Base-by-base conservation (phyloP, 2,329 filamentous ascomycete species). In the Xylaria sp. region DNA sequence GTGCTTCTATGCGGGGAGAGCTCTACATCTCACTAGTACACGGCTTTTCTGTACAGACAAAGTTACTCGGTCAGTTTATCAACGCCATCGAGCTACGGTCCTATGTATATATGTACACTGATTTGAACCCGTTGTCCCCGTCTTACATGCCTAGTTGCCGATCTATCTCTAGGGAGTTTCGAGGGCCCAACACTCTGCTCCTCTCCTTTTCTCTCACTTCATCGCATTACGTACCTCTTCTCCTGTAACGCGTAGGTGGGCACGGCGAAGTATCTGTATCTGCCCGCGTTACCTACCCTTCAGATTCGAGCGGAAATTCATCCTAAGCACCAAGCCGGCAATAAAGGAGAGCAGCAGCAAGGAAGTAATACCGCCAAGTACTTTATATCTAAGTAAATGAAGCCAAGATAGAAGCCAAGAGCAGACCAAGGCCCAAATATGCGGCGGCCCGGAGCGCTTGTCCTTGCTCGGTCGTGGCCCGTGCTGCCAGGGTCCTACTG, bases 391-490 rank as follows among this genome's bases (percentile, higher is more conserved):
- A 52, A 15, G 25, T n/a, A 54, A 31, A 10, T 33, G 6, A n/a
- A 20, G 66, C 66, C 66, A 67, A 64, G 66, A 55, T 2, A 60
- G 61, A 39, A 52, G 66, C 61, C 66, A 58, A 64, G 55, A 57
- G 3, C 55, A 39, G 46, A 61, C 61, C 61, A 58, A 64, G 55
- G 51, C 3, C 55, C 55, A 57, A 31, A 55, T 58, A 58, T 58
- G 56, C 56, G 36, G 56, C 56, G 56, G 56, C 20, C 56, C 56
- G 56, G 39, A 23, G 23, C 39, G 56, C 56, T 64, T 31, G 39
- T 64, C 39, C 25, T 28, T 46, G 20, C 36, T 43, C 36, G 15
- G 15, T 43, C 6, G 15, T 46, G 7, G 55, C 18, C 54, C 41
- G 31, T 39, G 54, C 33, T 10, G 56, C 48, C 56, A 46, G 56